Conservation (phyloP, 1,284 basidiomycete species). For the Sutorius eximius region DNA sequence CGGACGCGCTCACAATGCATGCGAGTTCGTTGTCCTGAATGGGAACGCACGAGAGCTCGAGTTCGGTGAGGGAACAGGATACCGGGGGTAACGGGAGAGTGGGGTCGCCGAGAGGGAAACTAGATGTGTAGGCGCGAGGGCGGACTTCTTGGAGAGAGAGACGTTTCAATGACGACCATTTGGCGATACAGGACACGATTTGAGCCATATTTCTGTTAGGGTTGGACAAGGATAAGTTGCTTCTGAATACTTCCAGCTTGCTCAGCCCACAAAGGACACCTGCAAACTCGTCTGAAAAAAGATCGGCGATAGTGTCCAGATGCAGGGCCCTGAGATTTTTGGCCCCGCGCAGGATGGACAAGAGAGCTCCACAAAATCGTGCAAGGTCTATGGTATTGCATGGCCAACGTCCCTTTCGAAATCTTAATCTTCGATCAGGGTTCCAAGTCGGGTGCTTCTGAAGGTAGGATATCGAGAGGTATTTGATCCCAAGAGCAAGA, state of each 20-base stretch:
- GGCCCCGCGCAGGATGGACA: slow-evolving; percentile 2
- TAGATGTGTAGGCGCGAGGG: too few relatives aligned
- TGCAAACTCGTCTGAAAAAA: neutral
- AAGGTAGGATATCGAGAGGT: slow-evolving; percentile 10
- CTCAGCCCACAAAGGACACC: neutral
- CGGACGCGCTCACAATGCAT: slow-evolving; percentile 6
- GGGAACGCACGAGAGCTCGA: neutral
- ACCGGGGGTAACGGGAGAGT: neutral
- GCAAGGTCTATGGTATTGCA: neutral
- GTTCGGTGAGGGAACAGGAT: neutral
- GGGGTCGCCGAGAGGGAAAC: neutral
- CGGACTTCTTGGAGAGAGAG: slow-evolving; percentile 2
- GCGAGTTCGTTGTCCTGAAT: slow-evolving; percentile 10
- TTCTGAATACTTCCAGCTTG: neutral
- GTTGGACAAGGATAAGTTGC: neutral
- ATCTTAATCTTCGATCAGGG: neutral
- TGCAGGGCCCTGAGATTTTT: neutral
- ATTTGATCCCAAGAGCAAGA: slow-evolving; percentile 8
- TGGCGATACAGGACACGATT: slow-evolving; percentile 1
- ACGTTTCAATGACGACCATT: slow-evolving; percentile 13
- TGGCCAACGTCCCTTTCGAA: neutral
- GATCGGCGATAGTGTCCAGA: neutral
- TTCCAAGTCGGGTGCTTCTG: slow-evolving; percentile 5
- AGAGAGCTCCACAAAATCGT: neutral
- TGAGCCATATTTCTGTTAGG: neutral